These are phyloP conservation scores for Nemania diffusa DNA, from an alignment of 2,329 filamentous ascomycete species.

Conservation along the genomic window DNA sequence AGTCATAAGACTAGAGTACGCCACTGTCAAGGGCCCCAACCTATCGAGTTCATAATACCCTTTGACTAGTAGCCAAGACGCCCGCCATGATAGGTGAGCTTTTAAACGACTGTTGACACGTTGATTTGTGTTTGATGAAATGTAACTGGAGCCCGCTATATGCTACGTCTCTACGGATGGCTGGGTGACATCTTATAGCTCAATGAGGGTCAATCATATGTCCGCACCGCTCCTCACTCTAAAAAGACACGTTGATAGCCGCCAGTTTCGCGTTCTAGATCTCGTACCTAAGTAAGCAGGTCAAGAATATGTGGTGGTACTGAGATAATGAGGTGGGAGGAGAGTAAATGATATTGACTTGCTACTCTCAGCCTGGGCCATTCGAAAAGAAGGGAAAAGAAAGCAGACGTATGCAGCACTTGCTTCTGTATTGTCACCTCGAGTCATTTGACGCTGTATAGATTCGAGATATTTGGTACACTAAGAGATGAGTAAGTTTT, in stretches of 20 bases:
- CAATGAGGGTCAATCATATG: conserved; percentile 2
- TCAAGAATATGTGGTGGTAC: neutral
- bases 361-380: neutral
- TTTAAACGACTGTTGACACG: neutral
- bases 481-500: neutral
- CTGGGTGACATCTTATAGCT: conserved; percentile 20
- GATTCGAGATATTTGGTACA: neutral
- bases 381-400: neutral
- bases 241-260: neutral
- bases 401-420: neutral
- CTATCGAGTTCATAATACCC: neutral
- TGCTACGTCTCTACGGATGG: neutral
- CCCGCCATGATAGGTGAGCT: neutral
- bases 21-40: neutral
- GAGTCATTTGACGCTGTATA: neutral
- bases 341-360: neutral
- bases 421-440: neutral
- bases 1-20: neutral
- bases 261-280: neutral
- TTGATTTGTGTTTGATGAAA: conserved; percentile 3
- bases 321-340: neutral
- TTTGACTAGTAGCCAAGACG: neutral
- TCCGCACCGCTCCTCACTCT: conserved; percentile 1
- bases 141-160: conserved; percentile 10
- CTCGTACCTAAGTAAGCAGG: neutral